Evolutionary conservation across 1,284 basidiomycete genomes (phyloP).

Genomic region (Apiotrichum porosum): DNA sequence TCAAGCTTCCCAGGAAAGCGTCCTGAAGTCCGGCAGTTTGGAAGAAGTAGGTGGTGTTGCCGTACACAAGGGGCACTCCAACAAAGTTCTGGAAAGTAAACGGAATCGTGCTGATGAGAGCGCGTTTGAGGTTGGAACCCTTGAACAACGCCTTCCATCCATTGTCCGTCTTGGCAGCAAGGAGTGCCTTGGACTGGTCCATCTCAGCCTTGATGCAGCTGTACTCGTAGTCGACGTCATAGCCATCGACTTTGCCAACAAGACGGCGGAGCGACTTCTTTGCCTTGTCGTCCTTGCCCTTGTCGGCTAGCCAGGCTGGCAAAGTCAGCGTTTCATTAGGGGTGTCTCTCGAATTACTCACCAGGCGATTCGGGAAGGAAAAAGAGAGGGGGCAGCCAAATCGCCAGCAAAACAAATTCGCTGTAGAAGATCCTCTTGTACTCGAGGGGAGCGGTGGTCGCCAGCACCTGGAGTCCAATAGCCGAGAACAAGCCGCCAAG

Average conservation of each 20-base stretch:
- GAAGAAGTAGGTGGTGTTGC: constrained; percentile 23
- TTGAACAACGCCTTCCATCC: constrained; percentile 7
- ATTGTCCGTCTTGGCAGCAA: neutral
- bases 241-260: constrained; percentile 14
- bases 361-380: constrained; percentile 2
- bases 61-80: constrained; percentile 18
- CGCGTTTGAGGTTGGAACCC: constrained; percentile 17
- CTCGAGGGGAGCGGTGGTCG: constrained; percentile 2
- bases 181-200: neutral
- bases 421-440: constrained; percentile 9
- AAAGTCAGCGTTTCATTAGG: no score
- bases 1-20: neutral
- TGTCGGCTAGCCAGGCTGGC: constrained; percentile 12
- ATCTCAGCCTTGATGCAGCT: no score
- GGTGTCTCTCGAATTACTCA: constrained; percentile 12
- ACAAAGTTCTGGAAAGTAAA: constrained; percentile 14
- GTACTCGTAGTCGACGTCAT: constrained; percentile 16
- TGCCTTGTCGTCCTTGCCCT: constrained; percentile 14
- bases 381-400: constrained; percentile 7
- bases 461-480: constrained; percentile 6
- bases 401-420: constrained; percentile 8
- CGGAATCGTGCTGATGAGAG: constrained; percentile 12
- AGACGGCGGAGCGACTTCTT: constrained; percentile 10
- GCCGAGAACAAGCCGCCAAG: constrained; percentile 2
- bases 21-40: constrained; percentile 8